A percentile compares a stretch with the other conserved stretches of the same genome.
phyloP scores from a whole-genome alignment of 768 basidiomycete species.

The Pisolithus marmoratus region DNA sequence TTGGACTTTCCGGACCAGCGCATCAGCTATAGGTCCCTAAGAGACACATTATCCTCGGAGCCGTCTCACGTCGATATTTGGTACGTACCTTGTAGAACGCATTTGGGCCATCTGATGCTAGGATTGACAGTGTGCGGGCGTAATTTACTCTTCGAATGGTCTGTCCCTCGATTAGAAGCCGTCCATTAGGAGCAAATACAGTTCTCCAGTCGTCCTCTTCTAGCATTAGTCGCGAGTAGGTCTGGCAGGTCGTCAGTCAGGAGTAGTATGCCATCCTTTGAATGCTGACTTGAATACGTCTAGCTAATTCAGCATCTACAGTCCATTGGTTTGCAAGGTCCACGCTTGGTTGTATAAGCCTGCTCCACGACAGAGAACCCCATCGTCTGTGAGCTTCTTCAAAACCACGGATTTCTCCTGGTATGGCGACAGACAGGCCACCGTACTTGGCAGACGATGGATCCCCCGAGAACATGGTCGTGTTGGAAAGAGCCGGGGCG shows the following conservation, averaged over 20 bases:
- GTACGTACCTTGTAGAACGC: conserved; percentile 72
- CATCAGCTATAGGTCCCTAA: conserved; percentile 77
- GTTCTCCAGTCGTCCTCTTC: conserved; percentile 66
- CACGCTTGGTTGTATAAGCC: conserved; percentile 70
- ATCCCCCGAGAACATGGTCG: conserved; percentile 67
- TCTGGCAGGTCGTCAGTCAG: conserved; percentile 23
- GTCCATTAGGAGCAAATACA: conserved; percentile 79
- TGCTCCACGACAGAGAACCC: conserved; percentile 75
- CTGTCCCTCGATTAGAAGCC: conserved; percentile 69
- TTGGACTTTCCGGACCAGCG: conserved; percentile 65
- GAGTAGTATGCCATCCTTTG: not conserved
- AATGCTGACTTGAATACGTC: conserved; percentile 56
- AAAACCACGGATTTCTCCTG: conserved; percentile 86
- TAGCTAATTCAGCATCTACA: conserved; percentile 71
- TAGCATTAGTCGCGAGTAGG: conserved; percentile 52
- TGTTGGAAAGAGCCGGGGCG: conserved; percentile 66
- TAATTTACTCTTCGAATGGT: conserved; percentile 66
- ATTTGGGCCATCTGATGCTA: conserved; percentile 72
- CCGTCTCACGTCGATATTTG: conserved; percentile 6
- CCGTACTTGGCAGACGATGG: conserved; percentile 57
- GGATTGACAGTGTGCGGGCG: conserved; percentile 65
- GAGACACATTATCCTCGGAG: conserved; percentile 8
- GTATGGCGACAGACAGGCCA: conserved; percentile 84
- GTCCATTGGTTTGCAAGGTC: conserved; percentile 74
- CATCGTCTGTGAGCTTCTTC: conserved; percentile 79